Base-by-base conservation (phyloP, 106 monocot genomes). In the Iris macrosiphon region DNA sequence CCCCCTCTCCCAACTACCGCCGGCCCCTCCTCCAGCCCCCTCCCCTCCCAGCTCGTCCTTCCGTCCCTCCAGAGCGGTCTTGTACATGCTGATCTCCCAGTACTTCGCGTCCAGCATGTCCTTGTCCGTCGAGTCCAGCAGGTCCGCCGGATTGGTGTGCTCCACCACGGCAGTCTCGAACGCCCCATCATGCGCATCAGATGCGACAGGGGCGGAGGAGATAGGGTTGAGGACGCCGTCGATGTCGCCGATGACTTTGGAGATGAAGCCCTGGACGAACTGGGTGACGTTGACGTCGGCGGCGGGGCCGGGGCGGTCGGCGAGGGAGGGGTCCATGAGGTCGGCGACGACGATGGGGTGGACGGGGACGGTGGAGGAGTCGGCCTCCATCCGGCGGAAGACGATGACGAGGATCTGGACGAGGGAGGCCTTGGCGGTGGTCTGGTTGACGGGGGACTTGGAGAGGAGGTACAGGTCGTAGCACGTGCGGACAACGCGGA, bases 61-160 rank as follows among this genome's bases (percentile, higher is more conserved):
- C 63, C 86, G 68, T 18, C 96, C 96, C 67, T 98, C 90, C 37
- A 98, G 61, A 14, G 96, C 96, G 10, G 83, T 83, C 73, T 98
- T 98, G 48, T 90, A 98, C 96, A 98, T 98, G 55, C 82, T 98
- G 40, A 98, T 90, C 67, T 98, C 96, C 96, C 96, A 98, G 46
- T 98, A 90, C 79, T 90, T 98, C n/a, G 96, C 96, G 44, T 98
- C 96, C 59, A 98, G 55, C 96, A 98, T 98, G 44, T 98, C 96
- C 77, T 98, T 98, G 50, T 98, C 96, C 3, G 96, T 98, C 7
- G 96, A 98, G 38, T 98, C 96, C 35, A 98, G 61, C 73, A 98
- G 57, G 67, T 98, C 96, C 0, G 96, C 75, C 6, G 96, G 90
- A 40, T 98, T 83, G 0, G 86, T 75, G 22, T 51, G 59, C 71